Base-by-base conservation (phyloP, 306 rosid species). In the Gastrolobium bilobum region DNA sequence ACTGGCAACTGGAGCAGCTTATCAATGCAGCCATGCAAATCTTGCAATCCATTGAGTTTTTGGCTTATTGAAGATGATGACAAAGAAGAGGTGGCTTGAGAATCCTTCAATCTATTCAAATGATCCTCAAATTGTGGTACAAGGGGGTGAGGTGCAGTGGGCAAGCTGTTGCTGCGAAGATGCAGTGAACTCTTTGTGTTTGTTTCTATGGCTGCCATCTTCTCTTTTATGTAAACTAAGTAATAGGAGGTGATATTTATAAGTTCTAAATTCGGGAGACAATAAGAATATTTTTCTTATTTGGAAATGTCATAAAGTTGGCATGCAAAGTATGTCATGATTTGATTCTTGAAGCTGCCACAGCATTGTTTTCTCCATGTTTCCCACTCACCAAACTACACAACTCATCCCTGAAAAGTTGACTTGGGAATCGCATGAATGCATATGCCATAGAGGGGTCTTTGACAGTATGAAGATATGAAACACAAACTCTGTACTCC, bases 151-250 rank as follows among this genome's bases (percentile, higher is more conserved):
- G 63, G 38, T 59, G 50, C 15, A 7, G 73, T 40, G 35, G 57
- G 72, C 39, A 56, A 30, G 72, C 73, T 79, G 78, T 71, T 71
- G 33, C 64, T 59, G n/a, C 57, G 78, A 61, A 40, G 15, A 50
- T 79, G 78, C 4, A 10, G 8, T 26, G 37, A 30, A 51, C 10
- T 44, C 34, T 66, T 38, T 33, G 14, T 43, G 7, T 47, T 43
- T 46, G 44, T 31, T 39, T 57, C 30, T 7, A 2, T 37, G 79
- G 67, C n/a, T 61, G 67, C 74, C 48, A 79, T 69, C 2, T 79
- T 59, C 33, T 43, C 29, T 20, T 20, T 20, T 20, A 20, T 20
- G 26, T 20, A 20, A 20, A 20, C 26, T 20, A 20, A 20, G 26
- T 20, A 20, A 20, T 20, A 20, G 29, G 39, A 31, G 59, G 13